Evolutionary conservation across 2,329 filamentous ascomycete species (phyloP), one percentile per base, ranked within the genome.

Genomic region (Sphaerulina musiva): DNA sequence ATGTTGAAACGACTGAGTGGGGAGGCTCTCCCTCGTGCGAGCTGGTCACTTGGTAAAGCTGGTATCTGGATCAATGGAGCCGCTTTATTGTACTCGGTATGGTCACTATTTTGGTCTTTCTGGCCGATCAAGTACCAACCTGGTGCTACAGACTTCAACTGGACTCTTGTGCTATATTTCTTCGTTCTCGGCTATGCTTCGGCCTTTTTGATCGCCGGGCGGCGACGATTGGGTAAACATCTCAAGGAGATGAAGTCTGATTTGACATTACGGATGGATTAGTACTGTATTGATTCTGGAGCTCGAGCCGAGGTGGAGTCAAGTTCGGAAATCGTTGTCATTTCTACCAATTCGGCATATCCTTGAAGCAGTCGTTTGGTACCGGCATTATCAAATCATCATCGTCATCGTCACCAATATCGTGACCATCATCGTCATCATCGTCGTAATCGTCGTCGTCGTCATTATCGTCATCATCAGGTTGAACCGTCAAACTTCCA

Each of bases 71-170:
- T 74, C 51, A 75, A 74, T 42, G 56, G 62, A 4, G 41, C 72
- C 6, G 69, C 66, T 1, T 50, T 73, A 7, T 10, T 64, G 2
- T 74, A 74, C 52, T 54, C 68, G 1, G 26, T 56, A 14, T 69
- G 70, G 51, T 63, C 65, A 0, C 69, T 72, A 53, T 63, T 74
- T 59, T 74, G 70, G 70, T 64, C 63, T 7, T 68, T 70, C 58
- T 73, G 71, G 71, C 78, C 78, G 0, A 61, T 67, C 0, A 53
- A 60, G 2, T 64, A 71, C 36, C 58, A 66, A 1, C 71, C 76
- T 1, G 57, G 46, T 2, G 62, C 69, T 1, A 60, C 60, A 11
- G 72, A 69, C 2, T 78, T 79, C 70, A 80, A 81, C 62, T 80
- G 76, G 76, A 74, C 72, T 31, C 62, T 70, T n/a, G 67, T 77